phyloP scores from a whole-genome alignment of 2,329 filamentous ascomycete species.

The Colletotrichum sp. region DNA sequence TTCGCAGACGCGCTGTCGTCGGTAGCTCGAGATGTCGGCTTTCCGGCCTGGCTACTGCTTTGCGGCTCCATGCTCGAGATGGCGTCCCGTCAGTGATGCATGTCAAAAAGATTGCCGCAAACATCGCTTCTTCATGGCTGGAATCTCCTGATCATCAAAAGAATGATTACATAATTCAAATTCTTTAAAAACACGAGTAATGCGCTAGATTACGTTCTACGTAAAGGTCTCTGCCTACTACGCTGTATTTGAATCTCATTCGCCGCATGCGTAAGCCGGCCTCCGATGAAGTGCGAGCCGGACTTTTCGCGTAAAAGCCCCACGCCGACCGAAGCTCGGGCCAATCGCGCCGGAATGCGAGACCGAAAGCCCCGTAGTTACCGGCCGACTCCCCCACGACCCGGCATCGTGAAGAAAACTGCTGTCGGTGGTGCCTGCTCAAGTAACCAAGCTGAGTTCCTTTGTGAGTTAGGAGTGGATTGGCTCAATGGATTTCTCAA shows the following conservation, averaged over 20 bases:
- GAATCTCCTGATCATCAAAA: neutral
- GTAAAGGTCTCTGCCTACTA: neutral
- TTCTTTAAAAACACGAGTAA: neutral
- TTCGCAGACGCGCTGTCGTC: neutral
- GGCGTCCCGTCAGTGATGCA: neutral
- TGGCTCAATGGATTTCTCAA: rapidly evolving
- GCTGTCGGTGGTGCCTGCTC: neutral
- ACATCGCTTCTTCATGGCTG: neutral
- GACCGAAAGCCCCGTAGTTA: neutral
- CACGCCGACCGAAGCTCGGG: neutral
- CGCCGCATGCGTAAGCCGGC: neutral
- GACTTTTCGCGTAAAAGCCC: neutral
- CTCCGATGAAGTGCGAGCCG: neutral
- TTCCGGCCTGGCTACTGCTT: neutral
- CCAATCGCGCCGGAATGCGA: neutral
- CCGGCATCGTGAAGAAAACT: neutral
- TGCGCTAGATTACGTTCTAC: neutral
- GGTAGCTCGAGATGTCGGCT: neutral
- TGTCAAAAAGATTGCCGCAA: neutral
- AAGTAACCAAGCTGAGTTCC: neutral
- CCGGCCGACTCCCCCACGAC: neutral
- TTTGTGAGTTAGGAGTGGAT: neutral
- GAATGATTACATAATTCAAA: neutral
- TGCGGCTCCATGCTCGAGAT: neutral
- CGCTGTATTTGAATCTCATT: neutral